Evolutionary conservation across 768 basidiomycete genomes (phyloP), one percentile per base, ranked within the genome.

Genomic region (Gloeostereum incarnatum): DNA sequence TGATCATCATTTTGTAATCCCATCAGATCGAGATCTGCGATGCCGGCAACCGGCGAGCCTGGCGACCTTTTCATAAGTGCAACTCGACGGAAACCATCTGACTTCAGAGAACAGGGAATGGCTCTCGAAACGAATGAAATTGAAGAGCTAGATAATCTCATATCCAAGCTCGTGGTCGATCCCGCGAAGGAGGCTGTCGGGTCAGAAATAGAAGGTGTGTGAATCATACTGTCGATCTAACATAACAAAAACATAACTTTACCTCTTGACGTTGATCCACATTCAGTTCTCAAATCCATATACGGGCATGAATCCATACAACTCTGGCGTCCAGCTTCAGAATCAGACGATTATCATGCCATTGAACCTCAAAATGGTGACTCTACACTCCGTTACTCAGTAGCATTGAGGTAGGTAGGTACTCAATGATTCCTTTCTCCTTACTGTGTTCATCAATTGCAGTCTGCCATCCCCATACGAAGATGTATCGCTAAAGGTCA

Each of bases 261-360:
- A 31, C 19, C 36, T 47, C 38, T 40, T 43, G 41, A 38, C 32
- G 31, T 35, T 36, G 19, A 38, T 31, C 29, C 37, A 31, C 33
- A 21, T 31, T 44, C 50, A 82, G 87, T 83, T 11, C 60, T 90
- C n/a, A 80, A 77, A 53, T 84, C 84, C 18, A 90, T 90, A 48
- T 90, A 89, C 49, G 86, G 85, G 29, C 75, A 81, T 6, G 61
- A 72, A 29, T 66, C 78, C 10, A 63, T 89, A 26, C 65, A 61
- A n/a, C 55, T 76, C 22, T 87, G 79, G 77, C 61, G 56, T 35
- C 62, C 68, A 20, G 48, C 62, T 19, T 38, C 49, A 19, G 39
- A 36, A 5, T 33, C 52, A 26, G 36, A 38, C 31, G 43, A 44
- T 17, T 42, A 43, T 27, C 38, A 38, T 41, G 37, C 22, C 8